These are phyloP conservation scores for Apiotrichum akiyoshidainum DNA, from an alignment of 1,284 basidiomycete genomes.

Conservation along the genomic window DNA sequence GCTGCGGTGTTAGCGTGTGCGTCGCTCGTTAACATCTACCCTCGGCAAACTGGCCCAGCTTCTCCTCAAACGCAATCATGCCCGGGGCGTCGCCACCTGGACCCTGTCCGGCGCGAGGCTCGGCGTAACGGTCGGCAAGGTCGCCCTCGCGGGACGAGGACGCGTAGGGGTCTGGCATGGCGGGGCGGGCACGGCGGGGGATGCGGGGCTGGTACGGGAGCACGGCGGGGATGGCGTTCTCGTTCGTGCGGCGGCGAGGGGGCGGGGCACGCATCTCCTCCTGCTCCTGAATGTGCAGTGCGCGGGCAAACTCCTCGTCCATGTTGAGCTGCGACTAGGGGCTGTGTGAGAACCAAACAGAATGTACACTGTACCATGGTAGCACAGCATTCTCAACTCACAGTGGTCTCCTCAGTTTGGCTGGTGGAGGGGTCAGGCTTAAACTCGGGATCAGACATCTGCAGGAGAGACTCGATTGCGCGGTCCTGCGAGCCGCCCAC, in stretches of 20 bases:
- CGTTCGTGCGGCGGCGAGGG: background rate
- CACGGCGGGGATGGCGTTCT: constrained; percentile 15
- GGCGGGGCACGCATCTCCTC: constrained; percentile 19
- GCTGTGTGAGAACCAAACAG: constrained; percentile 4
- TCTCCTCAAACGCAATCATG: constrained; percentile 45
- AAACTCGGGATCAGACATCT: constrained; percentile 50
- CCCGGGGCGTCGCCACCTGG: constrained; percentile 27
- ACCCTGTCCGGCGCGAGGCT: background rate
- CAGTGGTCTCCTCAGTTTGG: constrained; percentile 2
- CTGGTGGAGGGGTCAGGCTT: constrained; percentile 32
- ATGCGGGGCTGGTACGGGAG: constrained; percentile 49
- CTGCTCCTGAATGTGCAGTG: constrained; percentile 46
- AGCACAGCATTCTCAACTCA: background rate
- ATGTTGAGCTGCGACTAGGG: constrained; percentile 45
- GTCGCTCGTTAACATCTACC: constrained; percentile 23
- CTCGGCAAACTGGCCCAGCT: constrained; percentile 43
- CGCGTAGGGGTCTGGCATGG: constrained; percentile 11
- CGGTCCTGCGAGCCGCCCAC: constrained; percentile 42
- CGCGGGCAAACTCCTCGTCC: constrained; percentile 48
- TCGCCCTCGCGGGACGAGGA: constrained; percentile 1
- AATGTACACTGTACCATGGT: too few species aligned
- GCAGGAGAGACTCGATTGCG: constrained; percentile 46
- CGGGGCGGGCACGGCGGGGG: constrained; percentile 25
- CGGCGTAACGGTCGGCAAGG: constrained; percentile 13
- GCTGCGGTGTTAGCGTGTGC: constrained; percentile 22